Base-by-base conservation (phyloP, 768 basidiomycete genomes). In the Termitomyces sp. region DNA sequence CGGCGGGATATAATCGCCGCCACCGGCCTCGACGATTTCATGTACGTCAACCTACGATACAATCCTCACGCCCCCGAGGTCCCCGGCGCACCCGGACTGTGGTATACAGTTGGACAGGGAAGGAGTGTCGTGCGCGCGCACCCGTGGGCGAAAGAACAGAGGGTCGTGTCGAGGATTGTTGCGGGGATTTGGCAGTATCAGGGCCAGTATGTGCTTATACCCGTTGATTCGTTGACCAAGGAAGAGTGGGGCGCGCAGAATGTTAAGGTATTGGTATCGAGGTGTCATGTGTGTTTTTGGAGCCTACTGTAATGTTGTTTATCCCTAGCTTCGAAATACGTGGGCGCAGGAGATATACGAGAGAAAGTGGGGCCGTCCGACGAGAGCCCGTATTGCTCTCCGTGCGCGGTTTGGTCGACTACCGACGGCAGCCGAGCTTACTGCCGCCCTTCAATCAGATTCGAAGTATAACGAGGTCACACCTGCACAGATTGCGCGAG, bases 1-100 rank as follows among this genome's bases (percentile, higher is more conserved):
- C 30, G 51, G 2, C 30, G 55, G 2, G 44, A 60, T 0, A 61
- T 58, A n/a, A 7, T 71, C 5, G 63, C 58, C 0, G 35, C 49
- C 8, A 72, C 74, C 54, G 70, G 73, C 2, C 39, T 66, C 44
- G 40, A 66, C 6, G 65, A 73, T 27, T 76, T 74, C 53, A 67
- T 70, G 66, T 77, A 66, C 55, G 59, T 69, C 0, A 70, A 69
- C 49, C 62, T 70, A 1, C 45, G 56, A 2, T 67, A 64, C 40
- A 70, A 75, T 40, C 72, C 73, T 1, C 63, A 73, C 21, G 73
- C 68, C 10, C 76, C 74, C 1, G 57, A 70, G 50, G 40, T 69
- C 14, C 71, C 74, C 0, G 74, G 75, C 0, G 65, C 67, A 0
- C 68, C 67, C 0, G 75, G 76, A 0, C 55, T 78, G 0, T 71